Base-by-base conservation (phyloP, 805 yeast genomes). In the Lipomyces kockii region DNA sequence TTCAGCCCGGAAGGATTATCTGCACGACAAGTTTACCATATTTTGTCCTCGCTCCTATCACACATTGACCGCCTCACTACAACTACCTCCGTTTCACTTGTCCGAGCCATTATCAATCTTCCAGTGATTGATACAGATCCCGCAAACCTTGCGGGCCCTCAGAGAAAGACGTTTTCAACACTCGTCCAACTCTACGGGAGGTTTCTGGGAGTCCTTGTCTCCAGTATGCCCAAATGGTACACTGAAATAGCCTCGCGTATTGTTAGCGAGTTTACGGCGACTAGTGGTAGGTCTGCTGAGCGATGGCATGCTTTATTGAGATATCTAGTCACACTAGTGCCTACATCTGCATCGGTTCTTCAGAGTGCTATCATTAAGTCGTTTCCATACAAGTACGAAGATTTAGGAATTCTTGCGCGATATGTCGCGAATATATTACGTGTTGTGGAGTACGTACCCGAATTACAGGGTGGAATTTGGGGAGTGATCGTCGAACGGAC, bases 211-310 rank as follows among this genome's bases (percentile, higher is more conserved):
- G 90, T 93, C 34, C 82, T 94, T 62, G 90, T 93, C 51, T 89
- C 97, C 2, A 89, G 94, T 58, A 83, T 88, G 68, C 98, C 98
- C 7, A 91, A 88, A 77, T 94, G 97, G 91, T 87, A 95, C 86
- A 84, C 86, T 70, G 96, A 91, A 67, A 91, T 94, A n/a, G 87
- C 90, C 25, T 81, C 83, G 67, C 84, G 85, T 66, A 78, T 94
- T n/a, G 84, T 92, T 11, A 73, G 82, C 22, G 92, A 87, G 73
- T 90, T 94, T 73, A 78, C 76, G 1, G 25, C 22, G 25, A 69
- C 71, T 20, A 55, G 68, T 17, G 60, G 27, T n/a, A 64, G 81
- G 81, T 61, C 66, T 2, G 70, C 75, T 32, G 74, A 74, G 59
- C 72, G 87, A 70, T 89, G 87, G 78, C 98, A 94, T 79, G 82